Percentiles rank a stretch among this genome's conserved stretches.
Evolutionary conservation across 495 filamentous ascomycete species (phyloP).

Genomic region (Penicillium canescens): DNA sequence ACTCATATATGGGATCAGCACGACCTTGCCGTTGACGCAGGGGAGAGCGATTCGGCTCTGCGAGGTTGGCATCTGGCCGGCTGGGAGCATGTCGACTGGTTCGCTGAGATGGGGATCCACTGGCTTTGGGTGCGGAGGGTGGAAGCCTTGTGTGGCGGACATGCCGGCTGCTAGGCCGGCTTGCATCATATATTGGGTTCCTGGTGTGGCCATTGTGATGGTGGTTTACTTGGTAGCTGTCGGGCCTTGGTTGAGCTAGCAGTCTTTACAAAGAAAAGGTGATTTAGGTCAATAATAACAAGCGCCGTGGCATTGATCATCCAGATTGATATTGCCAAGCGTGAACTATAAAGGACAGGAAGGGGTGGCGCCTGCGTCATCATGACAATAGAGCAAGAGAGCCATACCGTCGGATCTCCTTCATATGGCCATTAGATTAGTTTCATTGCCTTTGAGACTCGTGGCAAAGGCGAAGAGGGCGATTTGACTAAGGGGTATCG

Average conservation of each 20-base stretch:
- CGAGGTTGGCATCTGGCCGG: slow-evolving; percentile 15
- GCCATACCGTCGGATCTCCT: background rate
- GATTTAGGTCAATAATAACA: no score
- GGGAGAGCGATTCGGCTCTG: slow-evolving; percentile 18
- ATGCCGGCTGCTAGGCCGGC: slow-evolving; percentile 36
- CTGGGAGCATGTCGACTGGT: slow-evolving; percentile 20
- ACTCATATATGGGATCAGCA: slow-evolving; percentile 32
- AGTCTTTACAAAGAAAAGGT: no score
- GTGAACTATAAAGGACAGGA: no score
- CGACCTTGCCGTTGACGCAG: slow-evolving; percentile 15
- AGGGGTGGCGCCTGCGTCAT: background rate
- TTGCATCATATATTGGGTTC: slow-evolving; percentile 34
- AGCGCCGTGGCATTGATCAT: no score
- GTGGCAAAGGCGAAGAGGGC: no score
- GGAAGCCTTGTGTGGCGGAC: slow-evolving; percentile 33
- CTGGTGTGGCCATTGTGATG: slow-evolving; percentile 17
- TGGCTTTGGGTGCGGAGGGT: slow-evolving; percentile 26
- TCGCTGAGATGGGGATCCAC: slow-evolving; percentile 23
- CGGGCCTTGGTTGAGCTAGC: no score
- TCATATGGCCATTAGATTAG: background rate
- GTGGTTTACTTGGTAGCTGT: no score
- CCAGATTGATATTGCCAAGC: no score
- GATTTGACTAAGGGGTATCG: no score
- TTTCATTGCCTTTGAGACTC: no score
- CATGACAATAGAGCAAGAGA: background rate